phyloP scores from a whole-genome alignment of 768 basidiomycete genomes.

The Leccinum fibrillosum region DNA sequence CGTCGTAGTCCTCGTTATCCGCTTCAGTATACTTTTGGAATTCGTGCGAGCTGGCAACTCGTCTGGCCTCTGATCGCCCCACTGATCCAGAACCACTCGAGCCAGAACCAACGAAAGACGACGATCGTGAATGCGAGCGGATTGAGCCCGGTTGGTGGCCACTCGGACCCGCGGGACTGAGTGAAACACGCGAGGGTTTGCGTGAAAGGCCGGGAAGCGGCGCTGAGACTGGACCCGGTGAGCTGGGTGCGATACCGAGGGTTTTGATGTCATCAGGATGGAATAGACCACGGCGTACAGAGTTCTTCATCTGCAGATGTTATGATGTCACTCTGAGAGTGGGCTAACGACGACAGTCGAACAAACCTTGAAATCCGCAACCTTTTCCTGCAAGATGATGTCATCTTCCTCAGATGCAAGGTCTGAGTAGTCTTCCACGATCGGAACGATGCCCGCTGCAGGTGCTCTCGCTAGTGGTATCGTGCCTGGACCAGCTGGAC shows the following conservation, averaged over 20 bases:
- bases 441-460: constrained; percentile 57
- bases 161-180: constrained; percentile 41
- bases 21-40: constrained; percentile 86
- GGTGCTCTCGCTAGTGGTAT: constrained; percentile 61
- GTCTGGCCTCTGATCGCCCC: constrained; percentile 61
- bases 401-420: constrained; percentile 79
- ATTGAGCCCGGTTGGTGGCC: constrained; percentile 27
- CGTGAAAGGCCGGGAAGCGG: constrained; percentile 56
- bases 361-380: constrained; percentile 78
- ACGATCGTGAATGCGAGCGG: constrained; percentile 54
- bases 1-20: constrained; percentile 92
- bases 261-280: constrained; percentile 90
- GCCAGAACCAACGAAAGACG: constrained; percentile 47
- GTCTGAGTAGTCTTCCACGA: constrained; percentile 92
- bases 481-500: constrained; percentile 52
- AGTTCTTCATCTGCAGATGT: constrained; percentile 60
- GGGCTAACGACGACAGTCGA: not conserved
- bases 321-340: not conserved
- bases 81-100: constrained; percentile 49
- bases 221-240: constrained; percentile 64
- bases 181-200: constrained; percentile 51
- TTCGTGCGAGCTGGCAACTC: constrained; percentile 54
- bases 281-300: constrained; percentile 70
- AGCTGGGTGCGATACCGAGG: constrained; percentile 48
- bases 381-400: constrained; percentile 64